Evolutionary conservation across 73 alveolate genomes (phyloP).

Genomic region (Stentor coeruleus): DNA sequence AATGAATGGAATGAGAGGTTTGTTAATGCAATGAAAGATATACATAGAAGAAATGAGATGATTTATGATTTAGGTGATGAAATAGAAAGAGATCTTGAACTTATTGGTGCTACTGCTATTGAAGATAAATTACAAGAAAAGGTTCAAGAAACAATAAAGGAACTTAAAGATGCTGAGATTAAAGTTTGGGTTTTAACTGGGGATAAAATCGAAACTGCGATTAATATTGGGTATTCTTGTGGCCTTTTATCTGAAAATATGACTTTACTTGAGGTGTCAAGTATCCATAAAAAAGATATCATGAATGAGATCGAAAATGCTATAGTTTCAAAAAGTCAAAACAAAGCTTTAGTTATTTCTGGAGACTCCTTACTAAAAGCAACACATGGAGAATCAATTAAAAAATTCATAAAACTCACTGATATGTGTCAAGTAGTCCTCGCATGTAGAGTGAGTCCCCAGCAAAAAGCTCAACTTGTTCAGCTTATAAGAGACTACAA

Average conservation of each 20-base stretch:
- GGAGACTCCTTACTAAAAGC: conserved; percentile 36
- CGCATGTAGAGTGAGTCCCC: conserved; percentile 89
- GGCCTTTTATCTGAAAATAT: conserved; percentile 70
- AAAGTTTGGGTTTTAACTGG: conserved; percentile 97
- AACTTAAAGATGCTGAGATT: conserved; percentile 69
- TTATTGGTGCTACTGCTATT: conserved; percentile 91
- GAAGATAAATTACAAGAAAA: conserved; percentile 88
- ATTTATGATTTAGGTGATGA: conserved; percentile 55
- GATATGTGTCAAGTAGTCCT: conserved; percentile 49
- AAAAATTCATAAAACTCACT: conserved; percentile 43
- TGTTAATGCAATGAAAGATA: conserved; percentile 41
- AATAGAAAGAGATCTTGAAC: conserved; percentile 61
- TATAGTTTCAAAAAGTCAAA: background rate
- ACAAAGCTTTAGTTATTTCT: conserved; percentile 41
- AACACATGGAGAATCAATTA: background rate
- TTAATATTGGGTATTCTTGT: conserved; percentile 87
- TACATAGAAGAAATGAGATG: conserved; percentile 65
- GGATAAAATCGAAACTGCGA: conserved; percentile 96
- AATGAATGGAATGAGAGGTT: conserved; percentile 58
- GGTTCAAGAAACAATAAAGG: conserved; percentile 54
- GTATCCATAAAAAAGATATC: conserved; percentile 49
- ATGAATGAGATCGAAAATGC: conserved; percentile 56
- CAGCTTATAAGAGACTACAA: conserved; percentile 47
- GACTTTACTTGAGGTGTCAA: conserved; percentile 61
- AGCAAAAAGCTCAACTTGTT: conserved; percentile 87